Conservation (phyloP, 2,329 filamentous ascomycete species). For the Zelopaecilomyces penicillatus region DNA sequence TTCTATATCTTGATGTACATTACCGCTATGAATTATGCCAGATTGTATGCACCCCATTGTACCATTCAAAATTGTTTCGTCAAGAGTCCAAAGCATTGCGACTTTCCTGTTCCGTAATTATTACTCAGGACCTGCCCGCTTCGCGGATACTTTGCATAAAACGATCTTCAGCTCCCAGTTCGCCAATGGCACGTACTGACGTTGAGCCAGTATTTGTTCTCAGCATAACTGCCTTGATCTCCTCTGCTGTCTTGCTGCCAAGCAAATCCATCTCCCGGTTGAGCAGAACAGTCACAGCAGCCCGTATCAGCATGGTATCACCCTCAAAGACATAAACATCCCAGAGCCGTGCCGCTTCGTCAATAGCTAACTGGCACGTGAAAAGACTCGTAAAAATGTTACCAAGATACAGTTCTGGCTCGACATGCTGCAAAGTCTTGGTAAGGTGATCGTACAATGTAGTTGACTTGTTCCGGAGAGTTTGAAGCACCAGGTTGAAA, state of each 20-base stretch:
- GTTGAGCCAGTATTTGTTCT: constrained; percentile 20
- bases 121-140: constrained; percentile 23
- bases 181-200: constrained; percentile 28
- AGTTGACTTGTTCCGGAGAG: constrained; percentile 55
- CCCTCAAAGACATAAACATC: constrained; percentile 80
- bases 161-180: constrained; percentile 39
- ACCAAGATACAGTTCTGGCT: constrained; percentile 47
- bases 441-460: constrained; percentile 57
- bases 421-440: constrained; percentile 34
- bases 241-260: constrained; percentile 33
- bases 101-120: background rate
- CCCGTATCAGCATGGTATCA: constrained; percentile 61
- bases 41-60: background rate
- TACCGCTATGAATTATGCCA: constrained; percentile 13
- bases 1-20: constrained; percentile 18
- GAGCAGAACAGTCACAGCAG: constrained; percentile 59
- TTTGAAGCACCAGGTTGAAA: constrained; percentile 61
- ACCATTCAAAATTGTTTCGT: constrained; percentile 6
- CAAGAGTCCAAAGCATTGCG: background rate
- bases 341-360: constrained; percentile 66
- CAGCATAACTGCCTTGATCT: constrained; percentile 33
- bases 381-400: constrained; percentile 58
- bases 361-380: constrained; percentile 53
- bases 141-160: constrained; percentile 28
- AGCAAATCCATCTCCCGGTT: constrained; percentile 45